phyloP scores from a whole-genome alignment of 306 rosid genomes.

The Echinosophora koreensis region DNA sequence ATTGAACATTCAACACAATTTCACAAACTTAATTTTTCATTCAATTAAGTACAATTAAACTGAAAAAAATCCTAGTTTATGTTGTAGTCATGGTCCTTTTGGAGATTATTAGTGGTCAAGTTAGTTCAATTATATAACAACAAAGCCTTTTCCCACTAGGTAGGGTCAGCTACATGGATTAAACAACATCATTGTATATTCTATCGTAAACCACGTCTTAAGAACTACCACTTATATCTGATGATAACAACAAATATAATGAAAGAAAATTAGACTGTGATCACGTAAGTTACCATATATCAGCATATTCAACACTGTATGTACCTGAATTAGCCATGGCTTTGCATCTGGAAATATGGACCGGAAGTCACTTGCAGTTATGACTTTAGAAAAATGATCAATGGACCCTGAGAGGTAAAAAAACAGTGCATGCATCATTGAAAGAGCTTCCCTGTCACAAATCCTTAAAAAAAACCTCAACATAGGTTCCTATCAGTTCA shows the following conservation, averaged over 20 bases:
- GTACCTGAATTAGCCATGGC: conserved; percentile 81
- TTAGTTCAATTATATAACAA: neutral
- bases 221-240: neutral
- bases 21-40: conserved; percentile 8
- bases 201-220: neutral
- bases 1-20: conserved; percentile 8
- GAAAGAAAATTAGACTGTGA: neutral
- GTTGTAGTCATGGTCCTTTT: conserved; percentile 4
- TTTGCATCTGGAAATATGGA: conserved; percentile 65
- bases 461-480: neutral
- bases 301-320: conserved; percentile 26
- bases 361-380: conserved; percentile 62
- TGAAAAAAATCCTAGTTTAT: conserved; percentile 18
- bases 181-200: no score
- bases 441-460: conserved; percentile 13
- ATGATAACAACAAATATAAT: neutral
- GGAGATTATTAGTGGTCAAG: neutral
- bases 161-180: no score
- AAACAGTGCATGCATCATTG: conserved; percentile 40
- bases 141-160: no score
- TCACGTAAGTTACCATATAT: conserved; percentile 22
- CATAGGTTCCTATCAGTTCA: conserved; percentile 9
- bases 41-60: conserved; percentile 1
- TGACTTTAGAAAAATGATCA: conserved; percentile 60
- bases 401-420: conserved; percentile 56